phyloP scores from a whole-genome alignment of 164 flowering plant genomes.

The Kalanchoe fedtschenkoi region DNA sequence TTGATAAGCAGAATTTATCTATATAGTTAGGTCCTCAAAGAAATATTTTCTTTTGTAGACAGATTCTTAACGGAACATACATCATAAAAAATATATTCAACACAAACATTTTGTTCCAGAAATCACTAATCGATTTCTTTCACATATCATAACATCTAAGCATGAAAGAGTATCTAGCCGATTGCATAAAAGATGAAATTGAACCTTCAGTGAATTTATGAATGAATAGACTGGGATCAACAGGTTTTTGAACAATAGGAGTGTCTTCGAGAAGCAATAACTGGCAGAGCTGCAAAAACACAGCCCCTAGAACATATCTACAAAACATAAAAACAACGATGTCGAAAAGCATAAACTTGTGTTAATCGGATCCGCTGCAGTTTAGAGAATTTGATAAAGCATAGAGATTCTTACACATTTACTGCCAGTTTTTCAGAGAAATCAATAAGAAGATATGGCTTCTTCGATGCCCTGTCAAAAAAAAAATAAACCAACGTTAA shows the following conservation, averaged over 20 bases:
- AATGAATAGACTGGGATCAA: slow-evolving; percentile 89
- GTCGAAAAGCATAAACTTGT: neutral
- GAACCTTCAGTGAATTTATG: slow-evolving; percentile 54
- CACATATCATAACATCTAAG: neutral
- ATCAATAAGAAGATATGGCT: slow-evolving; percentile 81
- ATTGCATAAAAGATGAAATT: slow-evolving; percentile 8
- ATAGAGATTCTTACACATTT: slow-evolving; percentile 53
- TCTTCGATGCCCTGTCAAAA: slow-evolving; percentile 45
- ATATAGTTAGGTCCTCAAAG: no score
- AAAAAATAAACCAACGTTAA: neutral
- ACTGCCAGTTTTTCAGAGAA: slow-evolving; percentile 55
- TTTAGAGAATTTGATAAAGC: neutral
- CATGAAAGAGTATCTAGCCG: neutral
- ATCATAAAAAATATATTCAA: no score
- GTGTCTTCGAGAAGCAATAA: slow-evolving; percentile 55
- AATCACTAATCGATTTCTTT: neutral
- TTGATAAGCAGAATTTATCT: neutral
- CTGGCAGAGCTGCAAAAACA: slow-evolving; percentile 83
- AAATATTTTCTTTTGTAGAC: neutral
- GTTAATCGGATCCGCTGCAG: neutral
- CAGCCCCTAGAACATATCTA: slow-evolving; percentile 91
- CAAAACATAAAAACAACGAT: slow-evolving; percentile 5
- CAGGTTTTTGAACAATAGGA: slow-evolving; percentile 57
- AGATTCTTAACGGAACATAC: no score
- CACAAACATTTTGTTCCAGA: neutral